Percentiles rank a stretch among this genome's conserved stretches.
Conservation (phyloP, 148 eudicot genomes). For the Spergularia bocconei region DNA sequence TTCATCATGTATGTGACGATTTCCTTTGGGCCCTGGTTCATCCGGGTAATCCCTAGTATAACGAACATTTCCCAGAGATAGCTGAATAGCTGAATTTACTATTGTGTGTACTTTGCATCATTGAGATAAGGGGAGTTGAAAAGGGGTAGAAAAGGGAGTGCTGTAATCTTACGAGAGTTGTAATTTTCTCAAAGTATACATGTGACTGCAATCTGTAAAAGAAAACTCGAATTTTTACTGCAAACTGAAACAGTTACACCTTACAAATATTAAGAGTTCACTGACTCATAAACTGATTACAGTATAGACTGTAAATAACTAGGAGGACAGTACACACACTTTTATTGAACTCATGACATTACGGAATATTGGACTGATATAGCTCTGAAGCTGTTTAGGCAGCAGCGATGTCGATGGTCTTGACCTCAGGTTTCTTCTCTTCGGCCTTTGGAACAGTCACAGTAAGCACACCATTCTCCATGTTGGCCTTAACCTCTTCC, state of each 20-base stretch:
- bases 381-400: not conserved
- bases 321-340: not conserved
- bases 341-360: not conserved
- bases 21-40: too few species aligned
- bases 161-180: too few species aligned
- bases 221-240: constrained; percentile 14
- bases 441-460: constrained; percentile 50
- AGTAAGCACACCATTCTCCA: constrained; percentile 56
- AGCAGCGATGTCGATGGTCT: constrained; percentile 38
- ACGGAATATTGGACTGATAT: not conserved
- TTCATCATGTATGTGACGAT: too few species aligned
- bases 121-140: too few species aligned
- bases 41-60: too few species aligned
- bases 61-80: too few species aligned
- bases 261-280: not conserved
- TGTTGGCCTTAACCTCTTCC: constrained; percentile 43
- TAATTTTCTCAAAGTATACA: not conserved
- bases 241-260: constrained; percentile 7
- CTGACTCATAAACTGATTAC: not conserved
- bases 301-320: not conserved
- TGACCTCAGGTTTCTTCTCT: constrained; percentile 46
- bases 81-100: too few species aligned
- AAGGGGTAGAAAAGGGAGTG: too few species aligned
- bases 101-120: too few species aligned
- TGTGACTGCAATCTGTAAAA: not conserved